Percentiles rank a stretch among this genome's conserved stretches.
phyloP scores from a whole-genome alignment of 208 protist species.

The Jaenimonas drosophilae region DNA sequence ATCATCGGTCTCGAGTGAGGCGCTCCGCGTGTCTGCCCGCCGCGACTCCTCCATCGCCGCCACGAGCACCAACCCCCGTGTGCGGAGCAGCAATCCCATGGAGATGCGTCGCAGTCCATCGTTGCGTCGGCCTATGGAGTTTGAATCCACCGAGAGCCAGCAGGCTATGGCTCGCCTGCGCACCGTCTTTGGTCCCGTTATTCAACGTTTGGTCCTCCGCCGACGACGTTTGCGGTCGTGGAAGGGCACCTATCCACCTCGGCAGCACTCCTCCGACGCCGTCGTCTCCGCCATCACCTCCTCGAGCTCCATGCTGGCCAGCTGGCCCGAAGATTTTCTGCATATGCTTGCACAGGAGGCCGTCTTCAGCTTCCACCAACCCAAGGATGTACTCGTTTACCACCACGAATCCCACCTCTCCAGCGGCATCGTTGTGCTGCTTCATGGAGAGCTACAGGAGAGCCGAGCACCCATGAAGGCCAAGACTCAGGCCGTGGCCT shows the following conservation, averaged over 20 bases:
- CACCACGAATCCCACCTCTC: conserved; percentile 67
- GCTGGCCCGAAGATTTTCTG: conserved; percentile 56
- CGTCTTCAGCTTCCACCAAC: conserved; percentile 33
- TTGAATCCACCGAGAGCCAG: conserved; percentile 20
- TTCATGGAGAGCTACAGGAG: conserved; percentile 66
- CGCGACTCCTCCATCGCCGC: conserved; percentile 51
- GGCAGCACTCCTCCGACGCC: conserved; percentile 45
- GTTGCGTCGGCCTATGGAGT: conserved; percentile 24
- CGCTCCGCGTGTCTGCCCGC: conserved; percentile 16
- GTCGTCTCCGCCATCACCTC: conserved; percentile 46
- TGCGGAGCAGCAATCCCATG: conserved; percentile 27
- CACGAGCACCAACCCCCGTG: conserved; percentile 32
- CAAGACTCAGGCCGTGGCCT: neutral
- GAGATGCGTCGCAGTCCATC: conserved; percentile 1
- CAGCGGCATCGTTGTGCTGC: conserved; percentile 64
- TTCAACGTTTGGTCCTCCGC: conserved; percentile 31
- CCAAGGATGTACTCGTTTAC: conserved; percentile 65
- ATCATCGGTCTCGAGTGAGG: conserved; percentile 1
- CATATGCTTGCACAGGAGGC: conserved; percentile 33
- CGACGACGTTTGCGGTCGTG: conserved; percentile 23
- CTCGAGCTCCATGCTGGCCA: conserved; percentile 42
- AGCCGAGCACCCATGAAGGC: conserved; percentile 1
- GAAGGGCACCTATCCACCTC: conserved; percentile 28
- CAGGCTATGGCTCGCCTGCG: conserved; percentile 31
- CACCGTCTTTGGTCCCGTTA: conserved; percentile 40